phyloP scores from a whole-genome alignment of 2,329 filamentous ascomycete genomes.

The Trichoderma sp. region DNA sequence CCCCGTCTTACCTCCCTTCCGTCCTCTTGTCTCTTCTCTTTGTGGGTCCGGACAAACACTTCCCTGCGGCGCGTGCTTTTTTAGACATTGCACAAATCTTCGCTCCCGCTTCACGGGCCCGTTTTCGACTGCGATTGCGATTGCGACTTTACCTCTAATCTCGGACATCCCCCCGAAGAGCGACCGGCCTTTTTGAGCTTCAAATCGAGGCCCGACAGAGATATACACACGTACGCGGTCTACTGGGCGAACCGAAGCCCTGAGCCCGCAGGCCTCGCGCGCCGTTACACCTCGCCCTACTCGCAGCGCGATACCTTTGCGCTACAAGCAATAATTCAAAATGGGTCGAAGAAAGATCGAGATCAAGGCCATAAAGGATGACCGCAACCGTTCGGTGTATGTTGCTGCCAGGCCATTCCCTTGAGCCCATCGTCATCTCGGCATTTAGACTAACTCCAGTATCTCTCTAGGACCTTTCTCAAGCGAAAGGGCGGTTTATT shows the following conservation, averaged over 20 bases:
- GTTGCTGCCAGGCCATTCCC: constrained; percentile 36
- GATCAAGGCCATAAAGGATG: constrained; percentile 99
- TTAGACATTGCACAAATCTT: constrained; percentile 9
- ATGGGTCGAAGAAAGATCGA: constrained; percentile 99
- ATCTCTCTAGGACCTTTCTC: constrained; percentile 75
- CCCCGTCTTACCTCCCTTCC: constrained; percentile 7
- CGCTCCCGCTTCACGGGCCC: constrained; percentile 8
- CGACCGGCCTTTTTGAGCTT: neutral
- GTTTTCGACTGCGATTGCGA: neutral
- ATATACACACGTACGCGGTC: neutral
- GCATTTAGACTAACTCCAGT: constrained; percentile 25
- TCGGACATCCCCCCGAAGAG: neutral
- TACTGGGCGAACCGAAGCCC: neutral
- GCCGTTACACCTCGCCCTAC: constrained; percentile 23
- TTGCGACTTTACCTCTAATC: neutral
- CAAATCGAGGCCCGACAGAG: neutral
- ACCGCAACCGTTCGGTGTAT: constrained; percentile 96
- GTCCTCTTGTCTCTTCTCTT: constrained; percentile 1
- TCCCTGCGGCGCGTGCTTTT: constrained; percentile 18
- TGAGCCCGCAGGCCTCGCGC: neutral
- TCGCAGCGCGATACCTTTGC: constrained; percentile 20
- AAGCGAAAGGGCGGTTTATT: constrained; percentile 98
- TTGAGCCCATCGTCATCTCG: constrained; percentile 12
- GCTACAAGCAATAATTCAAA: constrained; percentile 22
- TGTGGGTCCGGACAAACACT: constrained; percentile 22